Base-by-base conservation (phyloP, 805 yeast species). In the Starmerella vitae region DNA sequence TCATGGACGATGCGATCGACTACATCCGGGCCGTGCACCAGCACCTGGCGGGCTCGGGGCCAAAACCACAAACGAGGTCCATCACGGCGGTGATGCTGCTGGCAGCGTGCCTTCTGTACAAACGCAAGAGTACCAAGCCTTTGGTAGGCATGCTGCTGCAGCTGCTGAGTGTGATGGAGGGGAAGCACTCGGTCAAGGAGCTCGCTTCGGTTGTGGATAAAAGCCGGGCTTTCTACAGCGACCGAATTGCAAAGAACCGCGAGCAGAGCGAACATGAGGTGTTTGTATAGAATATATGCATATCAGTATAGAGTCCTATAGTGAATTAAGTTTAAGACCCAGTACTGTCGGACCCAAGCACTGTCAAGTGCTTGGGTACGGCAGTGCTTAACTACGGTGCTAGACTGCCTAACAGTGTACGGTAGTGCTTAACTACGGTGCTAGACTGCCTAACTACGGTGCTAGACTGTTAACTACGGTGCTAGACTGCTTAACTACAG, bases 1-100 rank as follows among this genome's bases (percentile, higher is more conserved):
- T 54, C 40, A 42, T 56, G 36, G 42, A 48, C 20, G 53, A 51
- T 27, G 55, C 55, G 2, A 38, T 48, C 24, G 29, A 30, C 35
- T 53, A 53, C 30, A 28, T 55, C 22, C 45, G 45, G 13, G 31
- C 29, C 9, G 36, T 54, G 21, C 43, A 38, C 34, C 28, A 15
- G 20, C 15, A 30, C n/a, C 34, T 36, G 4, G 7, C 21, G 4
- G 43, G 34, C 12, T 25, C 30, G 13, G 38, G 30, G 10, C 38
- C 42, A 3, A 27, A 29, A 3, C 51, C 41, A 8, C 8, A 30
- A 32, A 14, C 29, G 29, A 41, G 43, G 4, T 37, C 39, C 10
- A 20, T 45, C 9, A 39, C 39, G 14, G 21, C 48, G 17, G 45
- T 49, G 31, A 30, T 52, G 2, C 33, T 52, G 29, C 33, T 48